phyloP scores from a whole-genome alignment of 805 yeast species.

The Saitoella complicata region DNA sequence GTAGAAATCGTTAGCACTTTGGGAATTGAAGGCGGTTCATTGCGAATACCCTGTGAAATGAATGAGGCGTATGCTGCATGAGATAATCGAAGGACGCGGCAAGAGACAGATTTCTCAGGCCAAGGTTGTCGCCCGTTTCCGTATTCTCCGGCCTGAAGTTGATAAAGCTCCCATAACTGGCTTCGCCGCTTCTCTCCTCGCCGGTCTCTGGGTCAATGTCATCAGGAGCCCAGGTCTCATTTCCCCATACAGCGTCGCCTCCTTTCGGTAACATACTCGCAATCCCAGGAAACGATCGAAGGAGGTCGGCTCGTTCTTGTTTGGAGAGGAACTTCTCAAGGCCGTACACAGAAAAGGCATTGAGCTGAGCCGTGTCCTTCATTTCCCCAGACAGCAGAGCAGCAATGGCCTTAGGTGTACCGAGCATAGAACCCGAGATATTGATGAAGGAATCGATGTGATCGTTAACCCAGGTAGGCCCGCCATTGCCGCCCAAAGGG shows the following conservation, averaged over 20 bases:
- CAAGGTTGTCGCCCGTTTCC: constrained; percentile 27
- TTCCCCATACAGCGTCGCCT: constrained; percentile 83
- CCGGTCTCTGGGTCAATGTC: constrained; percentile 9
- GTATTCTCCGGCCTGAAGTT: constrained; percentile 29
- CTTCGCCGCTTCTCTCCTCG: constrained; percentile 6
- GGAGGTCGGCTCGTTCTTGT: constrained; percentile 71
- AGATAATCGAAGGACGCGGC: constrained; percentile 51
- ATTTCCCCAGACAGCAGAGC: constrained; percentile 93
- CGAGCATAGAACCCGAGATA: constrained; percentile 76
- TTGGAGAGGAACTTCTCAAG: constrained; percentile 85
- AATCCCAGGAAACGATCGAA: constrained; percentile 81
- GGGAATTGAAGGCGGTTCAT: no score
- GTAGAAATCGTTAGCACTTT: background rate
- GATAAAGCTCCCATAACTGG: constrained; percentile 59
- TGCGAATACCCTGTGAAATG: constrained; percentile 50
- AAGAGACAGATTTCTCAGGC: constrained; percentile 43
- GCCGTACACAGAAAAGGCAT: constrained; percentile 84
- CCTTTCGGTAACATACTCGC: constrained; percentile 96
- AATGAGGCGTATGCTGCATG: constrained; percentile 48
- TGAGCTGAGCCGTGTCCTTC: constrained; percentile 92
- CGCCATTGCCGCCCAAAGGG: constrained; percentile 88
- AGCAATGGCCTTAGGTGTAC: constrained; percentile 87
- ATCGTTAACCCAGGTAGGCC: constrained; percentile 70
- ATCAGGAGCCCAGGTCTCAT: constrained; percentile 48
- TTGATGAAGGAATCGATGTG: constrained; percentile 69